These are phyloP conservation scores for Phylloporus arenicola DNA, from an alignment of 768 basidiomycete species.

Conservation along the genomic window DNA sequence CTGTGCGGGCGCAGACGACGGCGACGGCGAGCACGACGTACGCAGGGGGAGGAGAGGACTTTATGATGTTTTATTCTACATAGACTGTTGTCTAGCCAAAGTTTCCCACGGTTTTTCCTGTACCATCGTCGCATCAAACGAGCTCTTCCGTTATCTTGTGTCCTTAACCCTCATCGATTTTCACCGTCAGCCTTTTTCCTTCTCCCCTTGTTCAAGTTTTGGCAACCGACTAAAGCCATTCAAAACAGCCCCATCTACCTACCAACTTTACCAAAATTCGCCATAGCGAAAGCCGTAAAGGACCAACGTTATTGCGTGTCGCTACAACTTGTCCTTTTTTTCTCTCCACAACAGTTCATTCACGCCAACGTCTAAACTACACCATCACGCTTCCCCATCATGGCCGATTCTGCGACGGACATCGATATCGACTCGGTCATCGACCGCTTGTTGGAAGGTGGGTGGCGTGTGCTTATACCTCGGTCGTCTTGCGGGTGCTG, in stretches of 20 bases:
- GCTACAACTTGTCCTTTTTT: slow-evolving; percentile 23
- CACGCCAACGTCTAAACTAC: slow-evolving; percentile 15
- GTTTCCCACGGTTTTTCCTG: slow-evolving; percentile 29
- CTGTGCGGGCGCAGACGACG: slow-evolving; percentile 15
- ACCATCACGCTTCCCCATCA: slow-evolving; percentile 28
- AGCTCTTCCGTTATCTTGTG: slow-evolving; percentile 31
- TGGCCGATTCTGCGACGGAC: slow-evolving; percentile 82
- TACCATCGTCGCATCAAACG: slow-evolving; percentile 26
- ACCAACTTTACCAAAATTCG: slow-evolving; percentile 15
- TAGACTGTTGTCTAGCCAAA: not conserved
- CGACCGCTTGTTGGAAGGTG: slow-evolving; percentile 96
- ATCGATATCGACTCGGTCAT: slow-evolving; percentile 99
- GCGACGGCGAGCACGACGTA: slow-evolving; percentile 26
- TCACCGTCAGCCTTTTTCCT: slow-evolving; percentile 2
- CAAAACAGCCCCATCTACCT: slow-evolving; percentile 2
- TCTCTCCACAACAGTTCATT: slow-evolving; percentile 6
- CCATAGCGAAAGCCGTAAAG: slow-evolving; percentile 16
- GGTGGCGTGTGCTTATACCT: slow-evolving; percentile 35
- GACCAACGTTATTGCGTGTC: slow-evolving; percentile 16
- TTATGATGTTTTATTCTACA: not conserved
- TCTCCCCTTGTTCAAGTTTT: slow-evolving; percentile 17
- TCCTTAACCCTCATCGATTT: slow-evolving; percentile 32
- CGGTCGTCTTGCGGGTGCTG: slow-evolving; percentile 15
- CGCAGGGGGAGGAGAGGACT: slow-evolving; percentile 6
- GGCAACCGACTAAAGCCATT: slow-evolving; percentile 19